Evolutionary conservation across 2,329 filamentous ascomycete genomes (phyloP), one percentile per base, ranked within the genome.

Genomic region (Venturia oleaginea): DNA sequence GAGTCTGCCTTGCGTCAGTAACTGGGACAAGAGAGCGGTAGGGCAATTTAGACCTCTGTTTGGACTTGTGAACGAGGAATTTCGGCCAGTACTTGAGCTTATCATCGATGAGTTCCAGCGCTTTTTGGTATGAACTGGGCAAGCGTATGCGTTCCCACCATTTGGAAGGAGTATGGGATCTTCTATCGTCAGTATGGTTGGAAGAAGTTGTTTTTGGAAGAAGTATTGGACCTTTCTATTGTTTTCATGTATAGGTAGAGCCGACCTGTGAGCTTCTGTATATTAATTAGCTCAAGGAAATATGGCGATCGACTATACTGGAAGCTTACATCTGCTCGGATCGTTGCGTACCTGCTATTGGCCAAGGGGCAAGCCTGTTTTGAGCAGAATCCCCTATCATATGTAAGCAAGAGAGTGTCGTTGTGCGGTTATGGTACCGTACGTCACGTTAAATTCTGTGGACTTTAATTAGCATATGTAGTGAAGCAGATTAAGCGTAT

Each of bases 241-340:
- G 91, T 94, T 40, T 97, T 97, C 83, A 96, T 96, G 83, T 96
- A 97, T 65, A 97, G 87, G 79, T 97, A 97, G 67, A 97, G 83
- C 10, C 86, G 86, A 67, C 90, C 89, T 63, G 90, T 92, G 67
- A 87, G 79, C 8, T 92, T 88, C 38, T 40, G 38, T 40, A 2
- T 4, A 10, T 40, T 15, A 15, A 15, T 40, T 40, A 40, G 38
- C 38, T 4, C 13, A 13, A 17, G 38, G 13, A 13, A 40, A 40
- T 4, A 40, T 17, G 13, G 13, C 38, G 17, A 1, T 15, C 38
- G 38, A 13, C 13, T 17, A 15, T 15, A 40, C 38, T 17, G 38
- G 13, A 17, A 40, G 11, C 38, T 40, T 17, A 40, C 38, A 72
- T 95, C 86, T 63, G 90, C 85, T 68, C 93, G 89, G 67, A 97